Conservation (phyloP, 257 asterid species). For the Solanum pinnatisectum region DNA sequence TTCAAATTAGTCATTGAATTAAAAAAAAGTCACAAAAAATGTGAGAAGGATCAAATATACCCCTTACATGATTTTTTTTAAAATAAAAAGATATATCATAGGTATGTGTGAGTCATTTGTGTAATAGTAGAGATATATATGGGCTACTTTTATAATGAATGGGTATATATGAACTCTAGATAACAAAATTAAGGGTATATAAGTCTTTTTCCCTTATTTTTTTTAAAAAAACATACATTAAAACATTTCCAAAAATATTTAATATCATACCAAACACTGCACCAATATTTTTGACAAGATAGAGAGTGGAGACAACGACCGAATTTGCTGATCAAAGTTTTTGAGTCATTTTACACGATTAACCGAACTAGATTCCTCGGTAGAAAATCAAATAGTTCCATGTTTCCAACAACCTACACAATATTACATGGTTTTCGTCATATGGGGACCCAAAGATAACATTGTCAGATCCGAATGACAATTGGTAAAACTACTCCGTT, state of each 20-base stretch:
- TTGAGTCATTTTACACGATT: background rate
- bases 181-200: too few relatives aligned
- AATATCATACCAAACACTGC: background rate
- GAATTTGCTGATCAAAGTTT: background rate
- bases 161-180: too few relatives aligned
- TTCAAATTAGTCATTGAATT: too few relatives aligned
- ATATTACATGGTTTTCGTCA: background rate
- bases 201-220: background rate
- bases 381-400: background rate
- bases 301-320: background rate
- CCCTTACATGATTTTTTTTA: too few relatives aligned
- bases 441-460: background rate
- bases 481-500: background rate
- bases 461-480: background rate
- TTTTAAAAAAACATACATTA: background rate
- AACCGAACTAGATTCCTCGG: background rate
- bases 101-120: too few relatives aligned
- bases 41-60: too few relatives aligned
- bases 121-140: too few relatives aligned
- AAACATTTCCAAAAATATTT: background rate
- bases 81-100: too few relatives aligned
- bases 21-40: too few relatives aligned
- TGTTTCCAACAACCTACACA: background rate
- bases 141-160: too few relatives aligned
- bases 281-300: background rate